A percentile compares a stretch with the other conserved stretches of the same genome.
phyloP scores from a whole-genome alignment of 306 rosid species.

The Medicago arabica region DNA sequence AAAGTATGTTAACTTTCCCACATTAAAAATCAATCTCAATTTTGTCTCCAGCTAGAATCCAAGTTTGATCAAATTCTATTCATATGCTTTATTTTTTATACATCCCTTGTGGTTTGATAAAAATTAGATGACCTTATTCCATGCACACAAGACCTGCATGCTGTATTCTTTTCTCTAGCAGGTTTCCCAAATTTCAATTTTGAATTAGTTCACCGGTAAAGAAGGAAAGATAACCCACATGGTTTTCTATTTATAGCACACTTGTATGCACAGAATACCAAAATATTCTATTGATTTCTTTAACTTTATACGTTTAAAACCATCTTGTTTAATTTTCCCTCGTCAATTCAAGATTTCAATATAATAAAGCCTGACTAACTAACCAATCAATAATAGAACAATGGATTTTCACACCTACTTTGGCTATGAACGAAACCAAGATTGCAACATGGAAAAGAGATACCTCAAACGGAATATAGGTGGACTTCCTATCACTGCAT shows the following conservation, averaged over 20 bases:
- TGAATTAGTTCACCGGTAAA: background rate
- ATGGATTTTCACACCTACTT: conserved; percentile 13
- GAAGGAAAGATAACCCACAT: conserved; percentile 15
- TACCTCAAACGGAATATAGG: conserved; percentile 86
- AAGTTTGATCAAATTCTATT: conserved; percentile 22
- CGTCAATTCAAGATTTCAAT: conserved; percentile 24
- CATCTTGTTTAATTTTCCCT: conserved; percentile 8
- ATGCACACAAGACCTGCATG: conserved; percentile 11
- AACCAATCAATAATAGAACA: conserved; percentile 23
- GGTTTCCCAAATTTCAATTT: conserved; percentile 19
- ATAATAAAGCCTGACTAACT: conserved; percentile 8
- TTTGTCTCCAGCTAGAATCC: conserved; percentile 1
- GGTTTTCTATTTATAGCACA: conserved; percentile 14
- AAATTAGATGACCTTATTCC: conserved; percentile 15
- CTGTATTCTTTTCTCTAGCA: background rate
- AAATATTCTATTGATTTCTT: conserved; percentile 12
- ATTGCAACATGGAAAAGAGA: conserved; percentile 34
- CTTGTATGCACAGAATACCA: background rate
- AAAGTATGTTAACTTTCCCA: conserved; percentile 13
- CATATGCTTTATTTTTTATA: conserved; percentile 11
- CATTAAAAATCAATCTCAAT: conserved; percentile 21
- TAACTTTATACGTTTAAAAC: conserved; percentile 4
- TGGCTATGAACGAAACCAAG: conserved; percentile 36
- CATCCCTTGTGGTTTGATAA: conserved; percentile 16
- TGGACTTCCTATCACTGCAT: conserved; percentile 79